These are phyloP conservation scores for Penicillium macrosclerotiorum DNA, from an alignment of 495 filamentous ascomycete genomes.

Conservation along the genomic window DNA sequence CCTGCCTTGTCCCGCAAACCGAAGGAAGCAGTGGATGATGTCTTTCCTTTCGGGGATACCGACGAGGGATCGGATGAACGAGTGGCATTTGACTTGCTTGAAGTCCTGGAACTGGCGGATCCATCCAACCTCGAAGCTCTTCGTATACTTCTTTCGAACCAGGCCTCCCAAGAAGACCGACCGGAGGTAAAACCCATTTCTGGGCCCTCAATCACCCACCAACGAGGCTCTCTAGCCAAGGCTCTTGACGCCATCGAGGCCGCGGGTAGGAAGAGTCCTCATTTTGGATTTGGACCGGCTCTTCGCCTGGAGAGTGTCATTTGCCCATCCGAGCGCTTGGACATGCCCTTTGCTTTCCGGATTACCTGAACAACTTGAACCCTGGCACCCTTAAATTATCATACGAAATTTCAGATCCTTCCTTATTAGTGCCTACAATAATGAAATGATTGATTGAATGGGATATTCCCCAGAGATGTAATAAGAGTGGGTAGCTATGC, in stretches of 20 bases:
- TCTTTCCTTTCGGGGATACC: neutral
- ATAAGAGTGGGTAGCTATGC: no score
- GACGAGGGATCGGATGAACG: neutral
- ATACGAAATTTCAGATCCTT: neutral
- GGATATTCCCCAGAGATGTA: no score
- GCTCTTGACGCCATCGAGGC: neutral
- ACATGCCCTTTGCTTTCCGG: neutral
- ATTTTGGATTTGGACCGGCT: neutral
- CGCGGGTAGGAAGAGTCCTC: neutral
- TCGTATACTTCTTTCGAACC: no score
- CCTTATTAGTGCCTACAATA: no score
- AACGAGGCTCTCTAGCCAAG: neutral
- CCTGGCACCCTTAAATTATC: neutral
- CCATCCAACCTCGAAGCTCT: neutral
- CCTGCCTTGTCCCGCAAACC: neutral
- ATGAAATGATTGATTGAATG: no score
- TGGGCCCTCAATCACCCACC: neutral
- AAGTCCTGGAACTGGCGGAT: neutral
- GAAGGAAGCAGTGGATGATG: neutral
- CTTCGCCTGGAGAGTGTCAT: neutral
- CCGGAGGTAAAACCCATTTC: neutral
- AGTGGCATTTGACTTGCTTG: neutral
- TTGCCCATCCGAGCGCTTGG: neutral
- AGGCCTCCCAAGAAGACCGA: no score
- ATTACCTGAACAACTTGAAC: neutral